Evolutionary conservation across 352 stramenopile species (phyloP).

Genomic region (Phytophthora syringae): DNA sequence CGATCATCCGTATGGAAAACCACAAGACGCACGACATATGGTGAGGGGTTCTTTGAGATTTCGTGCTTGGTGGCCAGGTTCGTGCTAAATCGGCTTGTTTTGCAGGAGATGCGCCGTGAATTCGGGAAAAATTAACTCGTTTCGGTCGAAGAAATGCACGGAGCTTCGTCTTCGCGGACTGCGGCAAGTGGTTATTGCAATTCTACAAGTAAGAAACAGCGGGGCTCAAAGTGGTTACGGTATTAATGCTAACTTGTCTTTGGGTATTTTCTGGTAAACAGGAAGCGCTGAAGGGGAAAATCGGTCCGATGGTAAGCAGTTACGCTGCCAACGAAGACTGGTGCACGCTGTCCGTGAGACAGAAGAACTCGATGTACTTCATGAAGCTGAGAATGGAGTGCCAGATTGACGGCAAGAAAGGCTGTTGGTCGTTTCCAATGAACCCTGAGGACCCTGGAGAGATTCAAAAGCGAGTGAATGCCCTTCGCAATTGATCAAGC

Average conservation of each 20-base stretch:
- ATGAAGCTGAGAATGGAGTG: constrained; percentile 29
- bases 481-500: no score
- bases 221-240: background rate
- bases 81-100: background rate
- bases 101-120: constrained; percentile 18
- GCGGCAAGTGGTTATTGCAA: constrained; percentile 8
- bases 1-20: constrained; percentile 19
- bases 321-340: constrained; percentile 16
- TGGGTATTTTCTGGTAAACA: background rate
- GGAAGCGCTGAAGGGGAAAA: constrained; percentile 7
- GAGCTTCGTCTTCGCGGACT: constrained; percentile 15
- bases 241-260: background rate
- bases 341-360: constrained; percentile 15
- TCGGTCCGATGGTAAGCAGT: constrained; percentile 19
- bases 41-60: background rate
- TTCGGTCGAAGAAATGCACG: constrained; percentile 16
- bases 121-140: constrained; percentile 16
- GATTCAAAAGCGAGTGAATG: constrained; percentile 9
- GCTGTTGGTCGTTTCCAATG: constrained; percentile 27
- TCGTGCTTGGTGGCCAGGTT: background rate
- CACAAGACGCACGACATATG: constrained; percentile 23
- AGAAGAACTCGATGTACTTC: constrained; percentile 28
- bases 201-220: constrained; percentile 12
- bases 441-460: constrained; percentile 20
- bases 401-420: constrained; percentile 16